Evolutionary conservation across 2,329 filamentous ascomycete species (phyloP), one percentile per base, ranked within the genome.

Genomic region (Huntiella abstrusa): DNA sequence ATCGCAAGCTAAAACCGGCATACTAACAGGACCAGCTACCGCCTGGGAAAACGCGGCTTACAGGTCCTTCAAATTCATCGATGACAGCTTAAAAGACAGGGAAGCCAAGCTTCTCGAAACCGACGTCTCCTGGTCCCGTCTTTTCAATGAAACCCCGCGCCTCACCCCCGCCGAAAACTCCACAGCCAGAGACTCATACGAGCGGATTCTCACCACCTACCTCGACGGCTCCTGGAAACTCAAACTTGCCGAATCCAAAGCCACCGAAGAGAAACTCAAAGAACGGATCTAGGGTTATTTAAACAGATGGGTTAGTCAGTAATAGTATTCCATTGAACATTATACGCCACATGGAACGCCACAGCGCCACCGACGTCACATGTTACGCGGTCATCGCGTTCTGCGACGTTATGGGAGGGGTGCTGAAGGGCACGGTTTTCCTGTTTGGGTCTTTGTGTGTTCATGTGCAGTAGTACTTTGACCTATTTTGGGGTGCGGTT

Each of bases 31-130:
- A 33, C 8, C 7, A 79, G 77, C 77, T 35, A 86, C 81, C 7
- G 78, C 74, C 4, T 87, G 82, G 83, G 57, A 59, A 6, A 87
- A 87, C 58, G 78, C 78, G 45, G 81, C 87, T 61, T 77, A 67
- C 57, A 73, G 82, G 49, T 75, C 75, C 4, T 86, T 77, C 58
- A 63, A 67, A 41, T 84, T 85, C 57, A 66, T 60, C 19, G 69
- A 76, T 35, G 57, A 66, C 8, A 61, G 59, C 0, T 68, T 70
- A 45, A 57, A 62, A 13, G 70, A 77, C 48, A 57, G 60, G 2
- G 59, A 67, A 16, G 70, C 69, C 3, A 56, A 57, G 2, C 54
- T 75, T 7, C 54, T 57, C 41, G 72, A 75, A 59, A 71, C 68
- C 6, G 52, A 59, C 10, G 59, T 62, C 51, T 73, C 70, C 57